Evolutionary conservation across 345 rosid species (phyloP), one percentile per base, ranked within the genome.

Genomic region (Populus euphratica): DNA sequence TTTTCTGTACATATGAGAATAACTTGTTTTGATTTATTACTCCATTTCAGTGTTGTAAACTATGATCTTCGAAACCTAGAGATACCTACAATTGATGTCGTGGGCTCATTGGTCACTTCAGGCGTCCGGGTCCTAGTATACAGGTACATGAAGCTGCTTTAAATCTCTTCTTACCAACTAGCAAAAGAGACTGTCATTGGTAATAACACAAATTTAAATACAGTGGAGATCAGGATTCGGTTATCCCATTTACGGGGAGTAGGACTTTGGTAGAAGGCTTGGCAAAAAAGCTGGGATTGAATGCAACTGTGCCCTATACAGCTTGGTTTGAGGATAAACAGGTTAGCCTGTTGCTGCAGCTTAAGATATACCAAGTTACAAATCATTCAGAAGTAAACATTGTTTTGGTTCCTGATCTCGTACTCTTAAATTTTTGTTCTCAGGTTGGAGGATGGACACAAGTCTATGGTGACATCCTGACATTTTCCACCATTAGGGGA

Each of bases 201-300:
- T 20, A 7, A 18, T n/a, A 59, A 25, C 64, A 25, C 8, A 1
- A 62, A 11, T 59, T 73, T 36, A 62, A 36, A 54, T 6, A 43
- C 76, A 78, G 81, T 36, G 81, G 81, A 44, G 81, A 79, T 52
- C 78, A 79, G 63, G 82, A 79, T 73, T 68, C 82, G 1, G 71
- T 44, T 0, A 23, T 79, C 20, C 78, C 78, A 74, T 73, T 74
- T 33, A 68, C 20, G 4, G 65, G 82, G 12, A 38, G 73, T 11
- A 69, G 78, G 62, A 62, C 18, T 8, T 61, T 79, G 78, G 82
- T 69, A 16, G 35, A 69, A 33, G 70, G 16, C 17, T 69, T 74
- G 71, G 82, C 78, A 8, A 79, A 62, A 41, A 20, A 52, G 35
- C 12, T 78, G 67, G 36, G 56, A 38, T 52, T 78, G 43, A 61